Conservation (phyloP, 2,329 filamentous ascomycete genomes). For the Calonectria pauciramosa region DNA sequence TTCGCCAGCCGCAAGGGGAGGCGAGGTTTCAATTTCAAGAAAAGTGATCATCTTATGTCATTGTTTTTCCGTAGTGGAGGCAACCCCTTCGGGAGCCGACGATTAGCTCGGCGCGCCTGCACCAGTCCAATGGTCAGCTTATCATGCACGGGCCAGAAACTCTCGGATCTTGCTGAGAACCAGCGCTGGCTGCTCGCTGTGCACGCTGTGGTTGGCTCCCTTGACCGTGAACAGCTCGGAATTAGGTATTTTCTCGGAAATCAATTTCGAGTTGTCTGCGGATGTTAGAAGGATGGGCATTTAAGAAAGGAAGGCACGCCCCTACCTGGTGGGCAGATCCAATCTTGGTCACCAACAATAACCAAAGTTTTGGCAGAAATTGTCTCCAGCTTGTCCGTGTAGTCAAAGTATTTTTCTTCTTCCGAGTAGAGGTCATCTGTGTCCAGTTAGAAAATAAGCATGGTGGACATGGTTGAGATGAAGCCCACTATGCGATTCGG, state of each 20-base stretch:
- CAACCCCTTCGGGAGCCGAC: background rate
- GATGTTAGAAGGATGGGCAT: background rate
- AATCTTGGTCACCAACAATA: slow-evolving; percentile 35
- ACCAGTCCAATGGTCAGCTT: background rate
- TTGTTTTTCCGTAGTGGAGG: background rate
- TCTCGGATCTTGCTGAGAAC: slow-evolving; percentile 29
- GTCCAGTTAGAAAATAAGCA: background rate
- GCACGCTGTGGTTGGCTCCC: slow-evolving; percentile 35
- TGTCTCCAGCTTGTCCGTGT: slow-evolving; percentile 11
- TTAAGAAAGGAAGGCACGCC: background rate
- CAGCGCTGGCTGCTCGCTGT: slow-evolving; percentile 25
- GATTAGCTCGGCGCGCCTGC: background rate
- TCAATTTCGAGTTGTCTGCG: slow-evolving; percentile 31
- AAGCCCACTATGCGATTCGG: slow-evolving; percentile 36
- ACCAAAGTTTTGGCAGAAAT: slow-evolving; percentile 32
- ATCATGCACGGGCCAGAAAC: background rate
- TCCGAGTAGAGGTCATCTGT: slow-evolving; percentile 34
- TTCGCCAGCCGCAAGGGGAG: background rate
- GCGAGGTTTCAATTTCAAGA: background rate
- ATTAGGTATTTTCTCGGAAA: slow-evolving; percentile 21
- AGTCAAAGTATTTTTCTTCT: slow-evolving; percentile 37
- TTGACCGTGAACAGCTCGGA: slow-evolving; percentile 30
- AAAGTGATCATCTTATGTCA: background rate
- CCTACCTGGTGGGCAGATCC: slow-evolving; percentile 38
- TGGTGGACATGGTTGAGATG: background rate